phyloP scores from a whole-genome alignment of 2,329 filamentous ascomycete genomes.

The Penicillium sp. region DNA sequence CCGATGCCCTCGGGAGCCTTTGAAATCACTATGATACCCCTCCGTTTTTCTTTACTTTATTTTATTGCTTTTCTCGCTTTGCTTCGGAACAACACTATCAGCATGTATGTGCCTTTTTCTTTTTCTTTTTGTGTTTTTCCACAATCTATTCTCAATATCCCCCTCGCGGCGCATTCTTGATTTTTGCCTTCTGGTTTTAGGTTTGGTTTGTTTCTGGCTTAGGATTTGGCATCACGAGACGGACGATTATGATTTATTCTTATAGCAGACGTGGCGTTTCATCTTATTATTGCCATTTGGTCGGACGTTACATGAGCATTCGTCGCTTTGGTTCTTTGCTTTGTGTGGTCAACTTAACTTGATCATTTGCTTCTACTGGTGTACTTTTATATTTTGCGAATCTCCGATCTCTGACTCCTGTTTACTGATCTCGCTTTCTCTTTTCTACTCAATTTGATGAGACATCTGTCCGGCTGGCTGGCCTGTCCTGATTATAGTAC shows the following conservation, averaged over 20 bases:
- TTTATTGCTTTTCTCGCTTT: background rate
- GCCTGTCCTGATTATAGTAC: background rate
- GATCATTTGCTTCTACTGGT: background rate
- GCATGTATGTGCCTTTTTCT: background rate
- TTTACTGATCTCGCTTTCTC: background rate
- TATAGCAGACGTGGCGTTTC: constrained; percentile 18
- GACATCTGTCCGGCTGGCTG: constrained; percentile 1
- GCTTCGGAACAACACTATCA: background rate
- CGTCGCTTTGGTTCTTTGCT: constrained; percentile 9
- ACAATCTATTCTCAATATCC: constrained; percentile 4
- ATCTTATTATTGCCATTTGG: background rate
- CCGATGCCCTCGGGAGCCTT: constrained; percentile 16
- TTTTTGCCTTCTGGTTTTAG: background rate
- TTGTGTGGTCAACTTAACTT: constrained; percentile 6
- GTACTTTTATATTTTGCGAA: constrained; percentile 3
- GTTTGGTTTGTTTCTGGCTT: background rate
- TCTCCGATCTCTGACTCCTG: background rate
- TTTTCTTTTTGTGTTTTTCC: background rate
- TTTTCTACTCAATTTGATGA: constrained; percentile 1
- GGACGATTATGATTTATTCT: constrained; percentile 14
- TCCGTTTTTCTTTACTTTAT: constrained; percentile 12
- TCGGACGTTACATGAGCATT: background rate
- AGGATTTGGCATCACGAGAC: constrained; percentile 6
- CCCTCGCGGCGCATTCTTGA: background rate
- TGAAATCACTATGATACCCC: constrained; percentile 35